phyloP scores from a whole-genome alignment of 192 early-diverging fungal species.

The Umbelopsis isabellina region DNA sequence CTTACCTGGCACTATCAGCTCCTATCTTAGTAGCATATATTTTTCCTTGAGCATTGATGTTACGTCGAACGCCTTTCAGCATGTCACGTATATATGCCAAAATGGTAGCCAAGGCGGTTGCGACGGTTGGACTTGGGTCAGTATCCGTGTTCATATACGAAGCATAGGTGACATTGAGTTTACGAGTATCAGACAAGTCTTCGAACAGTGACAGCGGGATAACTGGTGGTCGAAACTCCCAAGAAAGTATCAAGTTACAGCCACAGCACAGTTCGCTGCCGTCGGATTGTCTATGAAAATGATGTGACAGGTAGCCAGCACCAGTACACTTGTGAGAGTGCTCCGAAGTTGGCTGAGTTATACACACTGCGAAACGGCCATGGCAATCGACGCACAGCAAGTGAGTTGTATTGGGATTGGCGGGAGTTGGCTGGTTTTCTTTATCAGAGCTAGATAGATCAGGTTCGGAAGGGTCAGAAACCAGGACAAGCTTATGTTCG shows the following conservation, averaged over 20 bases:
- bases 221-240: conserved; percentile 3
- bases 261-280: conserved; percentile 31
- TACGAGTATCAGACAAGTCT: conserved; percentile 18
- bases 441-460: neutral
- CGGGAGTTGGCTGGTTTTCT: conserved; percentile 13
- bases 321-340: conserved; percentile 11
- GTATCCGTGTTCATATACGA: neutral
- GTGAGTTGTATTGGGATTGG: neutral
- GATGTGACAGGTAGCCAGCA: conserved; percentile 24
- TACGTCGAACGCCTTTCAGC: conserved; percentile 22
- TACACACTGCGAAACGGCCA: neutral
- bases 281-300: conserved; percentile 21
- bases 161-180: conserved; percentile 19
- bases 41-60: conserved; percentile 41
- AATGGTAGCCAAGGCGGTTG: conserved; percentile 19
- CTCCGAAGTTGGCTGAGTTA: neutral
- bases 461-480: neutral
- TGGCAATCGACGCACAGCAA: conserved; percentile 8
- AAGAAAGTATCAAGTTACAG: conserved; percentile 8
- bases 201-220: conserved; percentile 22
- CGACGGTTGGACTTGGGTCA: conserved; percentile 24
- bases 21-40: conserved; percentile 38
- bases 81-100: conserved; percentile 33
- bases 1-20: conserved; percentile 42
- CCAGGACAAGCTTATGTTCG: conserved; percentile 1